Evolutionary conservation across 306 rosid species (phyloP).

Genomic region (Mucuna pruriens): DNA sequence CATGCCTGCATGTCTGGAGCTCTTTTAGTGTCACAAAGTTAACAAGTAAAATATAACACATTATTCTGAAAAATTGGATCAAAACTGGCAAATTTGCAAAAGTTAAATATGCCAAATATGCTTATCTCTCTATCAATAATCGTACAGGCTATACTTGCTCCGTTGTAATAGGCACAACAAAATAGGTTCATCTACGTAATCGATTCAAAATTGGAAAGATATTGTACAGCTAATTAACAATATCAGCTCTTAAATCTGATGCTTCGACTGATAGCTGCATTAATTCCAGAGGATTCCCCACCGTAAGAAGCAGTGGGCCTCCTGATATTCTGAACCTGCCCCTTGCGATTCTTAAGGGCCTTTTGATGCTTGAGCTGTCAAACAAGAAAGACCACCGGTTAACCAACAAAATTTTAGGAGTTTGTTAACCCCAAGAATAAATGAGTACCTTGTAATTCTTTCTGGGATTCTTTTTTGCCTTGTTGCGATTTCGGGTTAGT

Average conservation of each 20-base stretch:
- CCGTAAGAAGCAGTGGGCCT: conserved; percentile 63
- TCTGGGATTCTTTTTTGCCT: conserved; percentile 83
- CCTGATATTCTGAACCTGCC: conserved; percentile 69
- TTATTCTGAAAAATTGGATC: background rate
- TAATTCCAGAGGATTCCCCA: conserved; percentile 86
- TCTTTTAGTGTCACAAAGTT: background rate
- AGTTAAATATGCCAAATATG: background rate
- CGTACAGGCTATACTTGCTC: background rate
- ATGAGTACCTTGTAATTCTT: conserved; percentile 85
- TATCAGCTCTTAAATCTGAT: conserved; percentile 60
- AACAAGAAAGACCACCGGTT: background rate
- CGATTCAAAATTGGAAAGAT: conserved; percentile 30
- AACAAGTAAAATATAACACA: background rate
- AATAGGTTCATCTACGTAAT: background rate
- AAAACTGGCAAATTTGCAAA: conserved; percentile 26
- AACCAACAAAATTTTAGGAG: background rate
- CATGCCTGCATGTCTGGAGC: background rate
- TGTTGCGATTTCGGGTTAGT: conserved; percentile 73
- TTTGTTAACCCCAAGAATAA: background rate
- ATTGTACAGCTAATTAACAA: background rate
- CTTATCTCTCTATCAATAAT: background rate
- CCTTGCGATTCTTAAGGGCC: conserved; percentile 61
- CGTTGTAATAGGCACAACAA: background rate
- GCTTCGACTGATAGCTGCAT: conserved; percentile 73
- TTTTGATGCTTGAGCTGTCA: conserved; percentile 73